phyloP scores from a whole-genome alignment of 257 asterid genomes.

The Solanum tacnaense region DNA sequence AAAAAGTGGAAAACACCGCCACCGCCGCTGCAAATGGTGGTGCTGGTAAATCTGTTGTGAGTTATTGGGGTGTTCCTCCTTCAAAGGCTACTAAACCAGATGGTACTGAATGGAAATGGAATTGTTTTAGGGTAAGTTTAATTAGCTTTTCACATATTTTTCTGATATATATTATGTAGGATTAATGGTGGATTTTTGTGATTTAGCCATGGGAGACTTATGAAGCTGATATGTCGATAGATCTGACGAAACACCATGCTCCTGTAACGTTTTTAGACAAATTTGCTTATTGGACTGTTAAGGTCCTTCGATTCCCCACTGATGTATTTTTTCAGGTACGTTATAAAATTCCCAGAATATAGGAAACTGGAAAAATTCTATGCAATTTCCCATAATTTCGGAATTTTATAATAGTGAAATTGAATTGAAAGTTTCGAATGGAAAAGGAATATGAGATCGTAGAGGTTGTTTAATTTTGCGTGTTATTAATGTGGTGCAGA shows the following conservation, averaged over 20 bases:
- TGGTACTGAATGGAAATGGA: constrained; percentile 78
- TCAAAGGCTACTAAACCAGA: constrained; percentile 44
- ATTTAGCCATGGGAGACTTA: constrained; percentile 49
- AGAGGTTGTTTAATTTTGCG: not conserved
- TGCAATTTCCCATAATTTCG: not conserved
- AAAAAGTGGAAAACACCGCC: constrained; percentile 9
- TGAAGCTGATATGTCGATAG: constrained; percentile 44
- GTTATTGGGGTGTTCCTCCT: constrained; percentile 72
- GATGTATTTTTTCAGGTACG: constrained; percentile 71
- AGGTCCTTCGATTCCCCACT: constrained; percentile 58
- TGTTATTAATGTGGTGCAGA: constrained; percentile 14
- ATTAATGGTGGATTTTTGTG: not conserved
- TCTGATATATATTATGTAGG: not conserved
- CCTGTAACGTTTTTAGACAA: constrained; percentile 71
- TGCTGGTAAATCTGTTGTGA: constrained; percentile 20
- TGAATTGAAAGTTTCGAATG: not conserved
- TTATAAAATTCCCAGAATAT: not conserved
- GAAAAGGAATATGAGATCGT: not conserved
- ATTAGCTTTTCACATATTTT: not conserved
- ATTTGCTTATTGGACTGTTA: constrained; percentile 58
- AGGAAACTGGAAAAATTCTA: not conserved
- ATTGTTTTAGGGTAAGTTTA: constrained; percentile 45
- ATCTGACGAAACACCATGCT: constrained; percentile 57
- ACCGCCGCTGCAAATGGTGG: not conserved
- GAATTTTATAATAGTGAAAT: not conserved